phyloP scores from a whole-genome alignment of 495 filamentous ascomycete genomes.

The Aspergillus egyptiacus region DNA sequence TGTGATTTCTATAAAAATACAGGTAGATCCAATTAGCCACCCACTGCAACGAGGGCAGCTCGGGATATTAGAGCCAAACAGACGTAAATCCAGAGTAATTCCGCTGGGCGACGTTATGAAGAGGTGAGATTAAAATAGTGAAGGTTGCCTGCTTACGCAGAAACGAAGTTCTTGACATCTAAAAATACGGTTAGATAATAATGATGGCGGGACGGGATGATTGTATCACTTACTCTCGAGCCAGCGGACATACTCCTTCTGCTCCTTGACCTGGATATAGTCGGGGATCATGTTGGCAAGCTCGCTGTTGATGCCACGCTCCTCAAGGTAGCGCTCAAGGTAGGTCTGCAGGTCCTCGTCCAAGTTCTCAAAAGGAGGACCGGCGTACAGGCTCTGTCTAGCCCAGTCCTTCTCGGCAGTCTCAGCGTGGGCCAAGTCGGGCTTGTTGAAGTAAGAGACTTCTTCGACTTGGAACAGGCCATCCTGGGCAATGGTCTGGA shows the following conservation, averaged over 20 bases:
- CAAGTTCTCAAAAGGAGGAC: constrained; percentile 87
- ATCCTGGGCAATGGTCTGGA: constrained; percentile 84
- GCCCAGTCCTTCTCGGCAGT: constrained; percentile 63
- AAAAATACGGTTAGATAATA: constrained; percentile 14
- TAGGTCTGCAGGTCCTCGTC: constrained; percentile 92
- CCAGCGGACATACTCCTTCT: constrained; percentile 94
- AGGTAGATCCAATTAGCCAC: constrained; percentile 4
- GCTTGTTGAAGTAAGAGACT: constrained; percentile 75
- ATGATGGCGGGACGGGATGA: background rate
- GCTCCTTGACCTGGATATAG: constrained; percentile 98
- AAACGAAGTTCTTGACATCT: constrained; percentile 71
- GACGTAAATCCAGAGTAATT: background rate
- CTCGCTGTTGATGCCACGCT: constrained; percentile 82
- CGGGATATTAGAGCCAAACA: background rate
- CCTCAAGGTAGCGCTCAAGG: constrained; percentile 90
- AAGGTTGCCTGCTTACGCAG: constrained; percentile 45
- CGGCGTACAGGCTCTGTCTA: constrained; percentile 74
- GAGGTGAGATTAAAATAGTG: constrained; percentile 9
- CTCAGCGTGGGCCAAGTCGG: constrained; percentile 60
- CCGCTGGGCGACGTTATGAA: background rate
- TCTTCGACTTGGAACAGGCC: constrained; percentile 86
- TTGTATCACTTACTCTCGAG: constrained; percentile 58
- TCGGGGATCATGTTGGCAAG: constrained; percentile 89
- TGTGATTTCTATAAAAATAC: constrained; percentile 24
- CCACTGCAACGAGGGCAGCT: background rate